Percentiles rank a stretch among this genome's conserved stretches.
Conservation (phyloP, 2,329 filamentous ascomycete genomes). For the Thelonectria rubi region DNA sequence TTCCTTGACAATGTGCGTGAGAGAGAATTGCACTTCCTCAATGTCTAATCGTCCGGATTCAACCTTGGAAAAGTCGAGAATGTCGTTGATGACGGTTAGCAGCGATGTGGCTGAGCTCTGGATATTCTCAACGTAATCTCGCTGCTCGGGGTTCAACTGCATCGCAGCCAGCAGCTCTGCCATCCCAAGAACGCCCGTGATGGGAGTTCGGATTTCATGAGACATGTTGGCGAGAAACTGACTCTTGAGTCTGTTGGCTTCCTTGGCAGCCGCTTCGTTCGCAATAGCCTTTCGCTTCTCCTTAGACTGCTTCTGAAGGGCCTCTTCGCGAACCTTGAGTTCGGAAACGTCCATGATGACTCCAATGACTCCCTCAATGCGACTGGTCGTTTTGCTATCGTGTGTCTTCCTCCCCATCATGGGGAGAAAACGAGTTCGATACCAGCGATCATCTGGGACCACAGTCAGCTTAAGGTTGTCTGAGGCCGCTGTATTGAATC, state of each 20-base stretch:
- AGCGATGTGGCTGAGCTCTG: conserved; percentile 82
- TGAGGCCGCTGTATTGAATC: too few species aligned
- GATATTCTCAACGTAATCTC: conserved; percentile 80
- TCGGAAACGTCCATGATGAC: conserved; percentile 85
- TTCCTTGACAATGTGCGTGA: conserved; percentile 77
- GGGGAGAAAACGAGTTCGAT: conserved; percentile 76
- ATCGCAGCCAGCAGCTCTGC: conserved; percentile 77
- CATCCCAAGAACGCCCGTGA: conserved; percentile 84
- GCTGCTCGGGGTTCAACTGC: conserved; percentile 73
- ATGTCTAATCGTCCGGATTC: conserved; percentile 81
- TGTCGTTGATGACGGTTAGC: conserved; percentile 89
- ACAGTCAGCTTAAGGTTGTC: conserved; percentile 18
- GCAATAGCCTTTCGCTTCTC: conserved; percentile 77
- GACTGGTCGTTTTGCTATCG: conserved; percentile 57
- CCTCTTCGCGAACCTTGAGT: conserved; percentile 69
- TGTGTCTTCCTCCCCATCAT: conserved; percentile 65
- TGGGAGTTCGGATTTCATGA: conserved; percentile 63
- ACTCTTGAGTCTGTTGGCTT: conserved; percentile 81
- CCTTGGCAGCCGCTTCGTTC: conserved; percentile 81
- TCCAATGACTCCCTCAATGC: conserved; percentile 77
- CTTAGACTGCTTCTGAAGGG: conserved; percentile 69
- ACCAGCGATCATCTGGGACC: conserved; percentile 67
- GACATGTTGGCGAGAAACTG: conserved; percentile 74
- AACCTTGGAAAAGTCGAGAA: conserved; percentile 88
- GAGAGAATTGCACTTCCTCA: conserved; percentile 81